phyloP scores from a whole-genome alignment of 2,329 filamentous ascomycete species.

The Beauveria brongniartii region DNA sequence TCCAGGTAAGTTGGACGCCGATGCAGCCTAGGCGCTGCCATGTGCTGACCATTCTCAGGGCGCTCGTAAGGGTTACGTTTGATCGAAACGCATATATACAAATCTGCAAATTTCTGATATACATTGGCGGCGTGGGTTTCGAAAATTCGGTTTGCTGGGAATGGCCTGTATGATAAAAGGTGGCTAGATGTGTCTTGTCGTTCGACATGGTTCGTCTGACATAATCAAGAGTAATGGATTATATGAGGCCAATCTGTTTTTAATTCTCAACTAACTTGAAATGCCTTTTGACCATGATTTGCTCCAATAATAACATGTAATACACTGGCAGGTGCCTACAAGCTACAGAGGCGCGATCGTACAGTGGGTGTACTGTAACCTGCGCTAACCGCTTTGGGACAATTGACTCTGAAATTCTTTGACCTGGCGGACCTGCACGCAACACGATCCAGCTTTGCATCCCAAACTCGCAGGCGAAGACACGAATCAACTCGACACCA shows the following conservation, averaged over 20 bases:
- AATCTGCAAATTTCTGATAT: conserved; percentile 19
- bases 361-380: neutral
- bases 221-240: conserved; percentile 10
- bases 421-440: conserved; percentile 11
- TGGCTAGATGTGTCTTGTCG: neutral
- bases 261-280: neutral
- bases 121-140: conserved; percentile 22
- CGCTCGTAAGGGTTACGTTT: conserved; percentile 62
- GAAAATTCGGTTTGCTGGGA: conserved; percentile 20
- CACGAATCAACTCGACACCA: conserved; percentile 24
- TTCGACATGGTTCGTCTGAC: neutral
- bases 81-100: conserved; percentile 23
- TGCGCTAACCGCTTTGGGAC: conserved; percentile 22
- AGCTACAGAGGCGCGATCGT: neutral
- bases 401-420: conserved; percentile 27
- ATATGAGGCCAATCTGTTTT: neutral
- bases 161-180: conserved; percentile 23
- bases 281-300: neutral
- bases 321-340: neutral
- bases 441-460: conserved; percentile 13
- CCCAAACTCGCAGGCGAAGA: conserved; percentile 9
- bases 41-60: conserved; percentile 33
- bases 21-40: neutral
- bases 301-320: neutral
- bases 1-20: conserved; percentile 55